Evolutionary conservation across 1,139 yeast species (phyloP).

Genomic region (Diutina neorugosa): DNA sequence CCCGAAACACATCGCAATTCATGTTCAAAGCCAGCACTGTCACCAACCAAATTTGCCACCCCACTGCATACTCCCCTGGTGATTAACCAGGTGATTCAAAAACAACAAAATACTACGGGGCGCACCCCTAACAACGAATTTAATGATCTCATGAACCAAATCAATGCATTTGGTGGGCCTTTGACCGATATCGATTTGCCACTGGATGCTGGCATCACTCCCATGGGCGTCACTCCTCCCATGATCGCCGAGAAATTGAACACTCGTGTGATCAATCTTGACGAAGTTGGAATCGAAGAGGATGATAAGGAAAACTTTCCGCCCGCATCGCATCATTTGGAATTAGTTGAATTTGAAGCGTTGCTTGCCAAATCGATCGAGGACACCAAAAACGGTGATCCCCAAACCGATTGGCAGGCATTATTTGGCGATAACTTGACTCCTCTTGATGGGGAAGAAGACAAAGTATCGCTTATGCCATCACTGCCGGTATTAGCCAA

Average conservation of each 20-base stretch:
- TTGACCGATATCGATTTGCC: slow-evolving; percentile 43
- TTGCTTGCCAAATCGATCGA: slow-evolving; percentile 27
- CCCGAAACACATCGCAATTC: not conserved
- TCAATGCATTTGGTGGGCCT: slow-evolving; percentile 40
- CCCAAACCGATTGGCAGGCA: slow-evolving; percentile 21
- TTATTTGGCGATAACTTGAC: slow-evolving; percentile 19
- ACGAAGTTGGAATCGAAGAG: slow-evolving; percentile 15
- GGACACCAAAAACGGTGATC: slow-evolving; percentile 14
- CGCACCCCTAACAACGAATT: slow-evolving; percentile 5
- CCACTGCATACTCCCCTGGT: not conserved
- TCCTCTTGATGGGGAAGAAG: slow-evolving; percentile 1
- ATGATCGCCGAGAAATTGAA: slow-evolving; percentile 38
- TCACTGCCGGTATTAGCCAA: not conserved
- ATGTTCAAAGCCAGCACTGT: not conserved
- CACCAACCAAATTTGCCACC: not conserved
- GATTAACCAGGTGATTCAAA: not conserved
- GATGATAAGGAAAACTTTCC: slow-evolving; percentile 35
- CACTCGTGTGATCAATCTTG: slow-evolving; percentile 31
- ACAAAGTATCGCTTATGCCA: not conserved
- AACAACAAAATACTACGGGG: not conserved
- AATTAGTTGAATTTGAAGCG: slow-evolving; percentile 25
- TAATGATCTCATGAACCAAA: slow-evolving; percentile 18
- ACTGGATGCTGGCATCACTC: slow-evolving; percentile 11
- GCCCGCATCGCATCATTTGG: slow-evolving; percentile 15
- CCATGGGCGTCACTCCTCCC: slow-evolving; percentile 22